Percentiles rank a stretch among this genome's conserved stretches.
Conservation (phyloP, 345 rosid species). For the Punica granatum region DNA sequence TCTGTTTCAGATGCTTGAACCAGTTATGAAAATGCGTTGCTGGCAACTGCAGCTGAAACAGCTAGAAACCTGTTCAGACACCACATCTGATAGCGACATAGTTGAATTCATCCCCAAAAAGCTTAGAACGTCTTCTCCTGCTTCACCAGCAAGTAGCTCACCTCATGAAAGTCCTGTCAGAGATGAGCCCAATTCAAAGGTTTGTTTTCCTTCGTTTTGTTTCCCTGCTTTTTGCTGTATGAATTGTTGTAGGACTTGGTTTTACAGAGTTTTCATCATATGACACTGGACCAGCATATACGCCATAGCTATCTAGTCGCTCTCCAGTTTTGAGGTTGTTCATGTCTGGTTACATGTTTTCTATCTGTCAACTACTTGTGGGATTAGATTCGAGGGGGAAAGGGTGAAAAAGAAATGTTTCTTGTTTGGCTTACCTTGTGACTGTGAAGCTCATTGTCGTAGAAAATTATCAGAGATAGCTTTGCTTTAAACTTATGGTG, state of each 20-base stretch:
- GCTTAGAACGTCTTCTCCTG: slow-evolving; percentile 2
- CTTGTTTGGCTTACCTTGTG: background rate
- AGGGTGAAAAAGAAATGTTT: background rate
- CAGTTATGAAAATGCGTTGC: slow-evolving; percentile 30
- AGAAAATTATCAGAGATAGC: background rate
- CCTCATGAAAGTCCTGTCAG: background rate
- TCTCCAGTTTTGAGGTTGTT: no score
- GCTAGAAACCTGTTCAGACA: background rate
- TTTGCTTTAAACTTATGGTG: background rate
- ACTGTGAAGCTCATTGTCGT: background rate
- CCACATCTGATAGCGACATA: slow-evolving; percentile 4
- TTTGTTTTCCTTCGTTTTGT: background rate
- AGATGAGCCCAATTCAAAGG: background rate
- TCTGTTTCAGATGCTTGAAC: slow-evolving; percentile 37
- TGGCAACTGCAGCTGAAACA: slow-evolving; percentile 19
- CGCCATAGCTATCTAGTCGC: no score
- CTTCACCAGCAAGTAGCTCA: slow-evolving; percentile 6
- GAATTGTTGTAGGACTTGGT: background rate
- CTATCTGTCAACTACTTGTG: background rate
- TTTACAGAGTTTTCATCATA: background rate
- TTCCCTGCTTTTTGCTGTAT: background rate
- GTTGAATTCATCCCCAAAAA: slow-evolving; percentile 4
- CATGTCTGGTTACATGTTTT: background rate
- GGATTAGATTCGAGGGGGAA: background rate
- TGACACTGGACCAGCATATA: no score